These are phyloP conservation scores for Cinchona pubescens DNA, from an alignment of 257 asterid genomes.

Conservation along the genomic window DNA sequence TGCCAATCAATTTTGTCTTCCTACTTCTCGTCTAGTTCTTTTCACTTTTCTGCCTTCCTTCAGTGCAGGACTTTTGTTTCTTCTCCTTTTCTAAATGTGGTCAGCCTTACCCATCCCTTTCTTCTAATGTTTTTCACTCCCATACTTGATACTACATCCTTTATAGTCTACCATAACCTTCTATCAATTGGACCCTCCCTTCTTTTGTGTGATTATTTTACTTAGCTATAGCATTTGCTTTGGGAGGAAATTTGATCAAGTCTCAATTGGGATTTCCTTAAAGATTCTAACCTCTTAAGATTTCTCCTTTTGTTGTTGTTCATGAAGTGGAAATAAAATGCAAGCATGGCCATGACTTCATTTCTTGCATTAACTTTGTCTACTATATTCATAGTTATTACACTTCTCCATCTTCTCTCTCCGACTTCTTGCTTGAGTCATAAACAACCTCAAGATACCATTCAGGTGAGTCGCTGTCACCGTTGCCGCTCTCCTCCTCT, in stretches of 20 bases:
- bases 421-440: constrained; percentile 33
- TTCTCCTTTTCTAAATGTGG: not conserved
- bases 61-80: too few relatives aligned
- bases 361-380: constrained; percentile 30
- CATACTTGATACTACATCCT: not conserved
- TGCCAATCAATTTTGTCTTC: constrained; percentile 35
- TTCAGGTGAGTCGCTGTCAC: constrained; percentile 20
- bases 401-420: constrained; percentile 33
- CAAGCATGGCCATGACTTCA: constrained; percentile 50
- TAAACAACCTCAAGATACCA: constrained; percentile 25
- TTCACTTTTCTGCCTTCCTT: constrained; percentile 40
- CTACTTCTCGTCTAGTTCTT: constrained; percentile 57
- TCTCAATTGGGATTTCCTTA: not conserved
- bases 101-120: constrained; percentile 4
- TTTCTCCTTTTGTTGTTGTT: not conserved
- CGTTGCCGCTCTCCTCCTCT: not conserved
- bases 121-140: not conserved
- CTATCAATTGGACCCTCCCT: too few relatives aligned
- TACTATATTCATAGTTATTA: constrained; percentile 11
- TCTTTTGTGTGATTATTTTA: not conserved
- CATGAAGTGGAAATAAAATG: constrained; percentile 37
- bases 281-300: not conserved
- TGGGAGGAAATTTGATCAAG: not conserved
- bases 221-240: not conserved
- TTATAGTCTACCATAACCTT: not conserved